Percentiles rank a stretch among this genome's conserved stretches.
These are phyloP conservation scores for Celoporthe dispersa DNA, from an alignment of 2,329 filamentous ascomycete species.

Conservation along the genomic window DNA sequence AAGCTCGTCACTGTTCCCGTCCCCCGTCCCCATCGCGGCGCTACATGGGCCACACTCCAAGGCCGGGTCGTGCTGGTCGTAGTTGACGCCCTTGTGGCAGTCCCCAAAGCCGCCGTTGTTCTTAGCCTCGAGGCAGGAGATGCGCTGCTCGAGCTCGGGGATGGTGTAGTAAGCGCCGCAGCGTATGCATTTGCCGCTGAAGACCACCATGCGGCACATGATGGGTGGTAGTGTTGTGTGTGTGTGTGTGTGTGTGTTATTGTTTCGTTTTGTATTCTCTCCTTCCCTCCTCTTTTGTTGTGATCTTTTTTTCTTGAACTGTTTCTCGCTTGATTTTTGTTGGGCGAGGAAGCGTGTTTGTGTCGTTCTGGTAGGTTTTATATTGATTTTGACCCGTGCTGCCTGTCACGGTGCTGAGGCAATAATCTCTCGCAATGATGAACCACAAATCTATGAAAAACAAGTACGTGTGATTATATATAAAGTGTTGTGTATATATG, in stretches of 20 bases:
- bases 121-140: slow-evolving; percentile 55
- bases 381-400: background rate
- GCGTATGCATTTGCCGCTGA: slow-evolving; percentile 48
- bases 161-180: slow-evolving; percentile 48
- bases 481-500: background rate
- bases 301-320: background rate
- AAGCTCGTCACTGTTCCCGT: slow-evolving; percentile 38
- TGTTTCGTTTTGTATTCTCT: background rate
- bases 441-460: background rate
- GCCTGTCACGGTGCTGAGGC: too few relatives aligned
- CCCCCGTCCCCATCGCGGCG: slow-evolving; percentile 23
- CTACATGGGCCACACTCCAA: slow-evolving; percentile 52
- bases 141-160: slow-evolving; percentile 50
- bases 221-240: slow-evolving; percentile 4
- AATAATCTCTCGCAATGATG: background rate
- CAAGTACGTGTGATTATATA: background rate
- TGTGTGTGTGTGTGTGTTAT: background rate
- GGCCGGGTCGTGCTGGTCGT: slow-evolving; percentile 51
- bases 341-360: background rate
- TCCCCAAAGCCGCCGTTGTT: slow-evolving; percentile 51
- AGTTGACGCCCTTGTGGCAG: slow-evolving; percentile 45
- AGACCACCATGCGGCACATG: slow-evolving; percentile 55
- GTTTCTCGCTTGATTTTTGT: background rate
- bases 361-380: background rate
- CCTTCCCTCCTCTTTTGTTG: background rate